These are phyloP conservation scores for Calonectria pauciramosa DNA, from an alignment of 2,329 filamentous ascomycete genomes.

Conservation along the genomic window DNA sequence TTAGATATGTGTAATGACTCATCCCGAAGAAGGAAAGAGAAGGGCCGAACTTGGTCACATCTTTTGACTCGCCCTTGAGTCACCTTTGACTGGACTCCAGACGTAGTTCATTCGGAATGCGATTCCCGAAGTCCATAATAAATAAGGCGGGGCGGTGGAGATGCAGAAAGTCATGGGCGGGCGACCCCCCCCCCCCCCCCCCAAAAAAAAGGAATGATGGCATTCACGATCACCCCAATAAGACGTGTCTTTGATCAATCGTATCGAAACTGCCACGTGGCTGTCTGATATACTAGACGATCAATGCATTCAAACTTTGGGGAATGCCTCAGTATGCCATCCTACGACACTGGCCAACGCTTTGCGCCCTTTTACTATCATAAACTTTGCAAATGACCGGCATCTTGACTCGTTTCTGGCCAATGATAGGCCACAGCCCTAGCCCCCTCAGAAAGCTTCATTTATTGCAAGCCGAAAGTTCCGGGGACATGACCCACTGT, in stretches of 20 bases:
- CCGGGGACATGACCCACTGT: neutral
- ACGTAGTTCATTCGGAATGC: too few relatives aligned
- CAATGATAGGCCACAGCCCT: neutral
- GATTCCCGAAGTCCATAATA: neutral
- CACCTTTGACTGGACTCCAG: neutral
- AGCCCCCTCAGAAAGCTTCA: neutral
- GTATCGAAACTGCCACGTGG: neutral
- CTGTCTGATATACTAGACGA: neutral
- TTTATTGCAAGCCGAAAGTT: neutral
- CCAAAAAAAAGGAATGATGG: too few relatives aligned
- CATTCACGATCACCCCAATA: neutral
- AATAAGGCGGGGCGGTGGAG: neutral
- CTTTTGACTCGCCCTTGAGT: neutral
- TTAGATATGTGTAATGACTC: neutral
- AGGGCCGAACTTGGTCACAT: neutral
- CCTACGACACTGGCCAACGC: neutral
- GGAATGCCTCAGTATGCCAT: neutral
- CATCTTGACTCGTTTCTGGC: neutral
- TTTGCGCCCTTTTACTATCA: neutral
- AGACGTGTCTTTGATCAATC: neutral
- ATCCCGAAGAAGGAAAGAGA: neutral
- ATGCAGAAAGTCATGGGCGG: neutral
- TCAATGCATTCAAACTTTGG: neutral
- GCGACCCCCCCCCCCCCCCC: too few relatives aligned
- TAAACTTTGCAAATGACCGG: neutral